Evolutionary conservation across 1,284 basidiomycete genomes (phyloP).

Genomic region (Trametes polyzona): DNA sequence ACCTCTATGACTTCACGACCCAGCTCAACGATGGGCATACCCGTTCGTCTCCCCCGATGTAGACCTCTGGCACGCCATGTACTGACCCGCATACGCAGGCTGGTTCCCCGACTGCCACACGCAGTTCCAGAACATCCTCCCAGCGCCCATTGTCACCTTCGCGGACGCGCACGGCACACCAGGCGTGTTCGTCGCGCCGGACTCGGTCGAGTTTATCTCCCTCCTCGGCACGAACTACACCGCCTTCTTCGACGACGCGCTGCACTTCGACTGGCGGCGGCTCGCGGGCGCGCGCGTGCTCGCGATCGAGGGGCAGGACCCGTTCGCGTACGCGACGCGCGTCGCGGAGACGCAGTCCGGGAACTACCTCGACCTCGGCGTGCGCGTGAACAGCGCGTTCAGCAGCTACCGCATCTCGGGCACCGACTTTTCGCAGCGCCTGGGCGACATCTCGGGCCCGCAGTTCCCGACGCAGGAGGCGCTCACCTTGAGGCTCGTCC

Average conservation of each 20-base stretch:
- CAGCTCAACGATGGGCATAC: slow-evolving; percentile 70
- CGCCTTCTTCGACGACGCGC: slow-evolving; percentile 51
- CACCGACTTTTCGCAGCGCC: slow-evolving; percentile 54
- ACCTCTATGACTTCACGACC: slow-evolving; percentile 58
- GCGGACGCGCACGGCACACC: slow-evolving; percentile 56
- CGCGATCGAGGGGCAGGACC: slow-evolving; percentile 55
- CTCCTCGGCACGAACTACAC: slow-evolving; percentile 42
- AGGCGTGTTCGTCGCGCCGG: slow-evolving; percentile 59
- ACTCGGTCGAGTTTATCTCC: slow-evolving; percentile 34
- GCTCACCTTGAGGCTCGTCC: slow-evolving; percentile 48
- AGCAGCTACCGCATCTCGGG: slow-evolving; percentile 58
- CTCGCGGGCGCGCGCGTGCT: slow-evolving; percentile 64
- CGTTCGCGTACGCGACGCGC: slow-evolving; percentile 58
- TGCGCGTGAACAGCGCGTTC: slow-evolving; percentile 67
- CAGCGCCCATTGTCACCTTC: slow-evolving; percentile 59
- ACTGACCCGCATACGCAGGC: slow-evolving; percentile 36
- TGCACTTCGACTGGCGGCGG: slow-evolving; percentile 59
- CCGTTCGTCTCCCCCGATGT: slow-evolving; percentile 38
- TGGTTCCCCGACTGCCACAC: slow-evolving; percentile 65
- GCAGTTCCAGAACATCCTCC: slow-evolving; percentile 59
- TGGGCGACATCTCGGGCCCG: slow-evolving; percentile 63
- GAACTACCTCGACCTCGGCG: slow-evolving; percentile 65
- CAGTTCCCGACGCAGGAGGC: slow-evolving; percentile 49
- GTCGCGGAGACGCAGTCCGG: slow-evolving; percentile 62
- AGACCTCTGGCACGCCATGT: neutral